Conservation (phyloP, 2,329 filamentous ascomycete genomes). For the Diaporthe ilicicola region DNA sequence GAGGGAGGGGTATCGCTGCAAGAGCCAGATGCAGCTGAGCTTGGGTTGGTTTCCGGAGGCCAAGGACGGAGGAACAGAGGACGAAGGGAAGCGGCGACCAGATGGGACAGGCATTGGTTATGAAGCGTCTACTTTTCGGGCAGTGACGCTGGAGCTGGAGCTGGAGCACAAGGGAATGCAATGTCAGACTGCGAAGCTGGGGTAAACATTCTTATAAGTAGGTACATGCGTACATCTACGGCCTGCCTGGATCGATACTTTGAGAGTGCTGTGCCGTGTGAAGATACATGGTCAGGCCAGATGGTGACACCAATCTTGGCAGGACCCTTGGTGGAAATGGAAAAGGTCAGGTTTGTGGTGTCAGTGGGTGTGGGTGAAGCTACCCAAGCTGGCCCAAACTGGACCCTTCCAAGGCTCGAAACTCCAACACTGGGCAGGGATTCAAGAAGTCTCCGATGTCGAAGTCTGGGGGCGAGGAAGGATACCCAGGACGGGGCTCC, state of each 20-base stretch:
- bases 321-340: conserved; percentile 8
- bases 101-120: not conserved
- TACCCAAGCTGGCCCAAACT: not conserved
- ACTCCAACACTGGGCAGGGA: conserved; percentile 1
- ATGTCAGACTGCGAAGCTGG: too few species aligned
- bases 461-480: not conserved
- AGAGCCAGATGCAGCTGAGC: not conserved
- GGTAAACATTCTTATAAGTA: not conserved
- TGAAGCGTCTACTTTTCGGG: not conserved
- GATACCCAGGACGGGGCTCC: conserved; percentile 18
- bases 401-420: conserved; percentile 4
- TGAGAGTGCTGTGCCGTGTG: too few species aligned
- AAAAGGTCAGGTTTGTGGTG: not conserved
- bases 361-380: conserved; percentile 10
- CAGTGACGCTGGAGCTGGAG: not conserved
- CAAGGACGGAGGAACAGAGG: not conserved
- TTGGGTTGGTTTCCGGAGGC: not conserved
- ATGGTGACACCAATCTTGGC: not conserved
- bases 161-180: not conserved
- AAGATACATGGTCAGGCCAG: not conserved
- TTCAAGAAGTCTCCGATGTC: conserved; percentile 4
- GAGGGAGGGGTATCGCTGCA: conserved; percentile 15
- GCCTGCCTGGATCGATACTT: not conserved
- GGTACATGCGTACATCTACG: not conserved
- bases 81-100: conserved; percentile 2